Conservation (phyloP, 768 basidiomycete species). For the Auricularia sp. region DNA sequence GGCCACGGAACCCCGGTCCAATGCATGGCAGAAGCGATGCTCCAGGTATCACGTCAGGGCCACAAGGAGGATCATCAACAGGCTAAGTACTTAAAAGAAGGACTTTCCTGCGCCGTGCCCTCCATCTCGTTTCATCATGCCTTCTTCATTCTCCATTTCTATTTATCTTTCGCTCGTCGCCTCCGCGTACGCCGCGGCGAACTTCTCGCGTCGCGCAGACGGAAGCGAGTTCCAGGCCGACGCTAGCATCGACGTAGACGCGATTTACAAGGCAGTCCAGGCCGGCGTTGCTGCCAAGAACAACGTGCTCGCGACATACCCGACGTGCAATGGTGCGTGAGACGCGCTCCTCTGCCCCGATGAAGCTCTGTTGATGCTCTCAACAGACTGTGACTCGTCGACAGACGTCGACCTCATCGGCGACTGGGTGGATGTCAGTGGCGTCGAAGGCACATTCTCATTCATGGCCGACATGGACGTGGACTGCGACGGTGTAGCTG, state of each 20-base stretch:
- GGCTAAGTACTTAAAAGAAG: not conserved
- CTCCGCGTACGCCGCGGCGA: not conserved
- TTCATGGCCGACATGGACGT: slow-evolving; percentile 2
- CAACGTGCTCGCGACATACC: not conserved
- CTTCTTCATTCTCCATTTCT: not conserved
- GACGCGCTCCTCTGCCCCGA: not conserved
- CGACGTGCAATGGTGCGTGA: slow-evolving; percentile 1
- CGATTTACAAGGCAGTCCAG: not conserved
- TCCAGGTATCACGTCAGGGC: no score
- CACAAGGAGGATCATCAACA: no score
- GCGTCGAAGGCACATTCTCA: not conserved
- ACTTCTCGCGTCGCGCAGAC: not conserved
- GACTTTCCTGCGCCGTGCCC: not conserved
- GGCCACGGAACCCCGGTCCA: no score
- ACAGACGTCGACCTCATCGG: not conserved
- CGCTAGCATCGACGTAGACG: not conserved
- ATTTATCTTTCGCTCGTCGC: slow-evolving; percentile 1
- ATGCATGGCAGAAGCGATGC: no score
- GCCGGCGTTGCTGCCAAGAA: not conserved
- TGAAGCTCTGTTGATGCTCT: not conserved
- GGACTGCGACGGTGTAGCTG: not conserved
- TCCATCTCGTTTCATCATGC: not conserved
- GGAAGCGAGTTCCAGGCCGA: not conserved
- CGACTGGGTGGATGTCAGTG: not conserved
- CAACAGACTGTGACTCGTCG: not conserved